phyloP scores from a whole-genome alignment of 495 filamentous ascomycete genomes.

The Beverwykella pulmonaria region DNA sequence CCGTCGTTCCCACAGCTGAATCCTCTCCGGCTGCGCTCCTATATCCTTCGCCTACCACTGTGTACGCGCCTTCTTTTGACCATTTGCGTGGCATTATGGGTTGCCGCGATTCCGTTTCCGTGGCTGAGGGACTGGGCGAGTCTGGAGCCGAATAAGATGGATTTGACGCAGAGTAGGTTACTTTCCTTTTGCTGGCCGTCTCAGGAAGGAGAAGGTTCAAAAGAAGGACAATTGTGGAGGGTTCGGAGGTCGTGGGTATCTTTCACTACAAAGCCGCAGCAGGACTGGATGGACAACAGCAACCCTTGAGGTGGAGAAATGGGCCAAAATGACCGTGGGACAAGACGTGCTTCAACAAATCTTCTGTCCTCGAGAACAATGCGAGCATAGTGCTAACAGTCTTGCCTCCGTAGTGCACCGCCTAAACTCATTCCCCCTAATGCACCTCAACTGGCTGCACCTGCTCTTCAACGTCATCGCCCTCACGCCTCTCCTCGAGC shows the following conservation, averaged over 20 bases:
- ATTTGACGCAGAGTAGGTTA: conserved; percentile 71
- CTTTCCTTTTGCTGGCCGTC: conserved; percentile 7
- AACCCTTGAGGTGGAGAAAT: too few relatives aligned
- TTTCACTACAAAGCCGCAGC: not conserved
- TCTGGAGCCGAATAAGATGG: conserved; percentile 74
- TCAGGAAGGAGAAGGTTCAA: not conserved
- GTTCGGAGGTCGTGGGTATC: too few relatives aligned
- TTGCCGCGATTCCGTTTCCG: conserved; percentile 59
- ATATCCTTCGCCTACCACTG: conserved; percentile 81
- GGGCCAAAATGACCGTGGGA: too few relatives aligned
- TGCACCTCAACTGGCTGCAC: conserved; percentile 81
- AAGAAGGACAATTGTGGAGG: not conserved
- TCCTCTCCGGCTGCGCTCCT: conserved; percentile 55
- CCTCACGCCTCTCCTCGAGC: conserved; percentile 79
- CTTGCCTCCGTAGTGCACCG: conserved; percentile 74
- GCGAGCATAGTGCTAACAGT: conserved; percentile 27
- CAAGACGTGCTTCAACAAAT: not conserved
- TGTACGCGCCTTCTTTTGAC: conserved; percentile 76
- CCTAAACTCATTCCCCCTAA: conserved; percentile 87
- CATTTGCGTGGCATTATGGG: conserved; percentile 68
- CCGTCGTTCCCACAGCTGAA: conserved; percentile 43
- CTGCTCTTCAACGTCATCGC: conserved; percentile 76
- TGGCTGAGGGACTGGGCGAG: conserved; percentile 76
- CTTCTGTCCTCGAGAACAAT: not conserved
- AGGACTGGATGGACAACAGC: too few relatives aligned